Conservation (phyloP, 371 early-diverging fungal genomes). For the Mortierella sp. region DNA sequence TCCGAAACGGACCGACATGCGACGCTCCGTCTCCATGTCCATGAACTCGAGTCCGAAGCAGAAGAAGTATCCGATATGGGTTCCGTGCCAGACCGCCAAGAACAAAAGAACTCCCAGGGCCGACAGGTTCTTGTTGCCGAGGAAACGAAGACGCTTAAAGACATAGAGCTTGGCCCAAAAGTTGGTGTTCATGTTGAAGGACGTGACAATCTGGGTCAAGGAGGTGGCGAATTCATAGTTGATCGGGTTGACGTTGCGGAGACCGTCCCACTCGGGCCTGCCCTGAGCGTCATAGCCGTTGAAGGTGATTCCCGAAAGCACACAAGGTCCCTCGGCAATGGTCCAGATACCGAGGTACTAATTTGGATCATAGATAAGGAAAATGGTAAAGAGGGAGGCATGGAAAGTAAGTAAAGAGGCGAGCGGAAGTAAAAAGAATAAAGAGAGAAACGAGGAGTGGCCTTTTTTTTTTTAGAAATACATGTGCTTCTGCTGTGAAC, state of each 20-base stretch:
- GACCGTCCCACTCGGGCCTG: conserved; percentile 64
- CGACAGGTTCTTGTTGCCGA: conserved; percentile 76
- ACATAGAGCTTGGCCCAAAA: conserved; percentile 80
- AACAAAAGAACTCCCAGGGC: conserved; percentile 72
- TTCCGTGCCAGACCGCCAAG: conserved; percentile 84
- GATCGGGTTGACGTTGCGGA: conserved; percentile 71
- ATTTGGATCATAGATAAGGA: neutral
- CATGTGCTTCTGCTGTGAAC: neutral
- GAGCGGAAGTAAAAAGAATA: neutral
- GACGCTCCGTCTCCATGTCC: conserved; percentile 66
- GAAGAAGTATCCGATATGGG: conserved; percentile 73
- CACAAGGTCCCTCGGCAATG: conserved; percentile 75
- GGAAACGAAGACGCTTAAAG: conserved; percentile 77
- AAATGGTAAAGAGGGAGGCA: too few species aligned
- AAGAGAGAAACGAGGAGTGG: neutral
- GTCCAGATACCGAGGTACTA: conserved; percentile 81
- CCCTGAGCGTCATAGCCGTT: conserved; percentile 70
- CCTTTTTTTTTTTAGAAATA: neutral
- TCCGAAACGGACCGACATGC: conserved; percentile 38
- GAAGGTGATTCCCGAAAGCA: conserved; percentile 74
- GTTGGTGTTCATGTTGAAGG: conserved; percentile 86
- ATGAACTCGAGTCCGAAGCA: conserved; percentile 76
- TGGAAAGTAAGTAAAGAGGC: neutral
- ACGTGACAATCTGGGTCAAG: conserved; percentile 66
- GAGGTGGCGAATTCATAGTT: conserved; percentile 70